Conservation (phyloP, 1,284 basidiomycete species). For the Sanghuangporus weigelae region DNA sequence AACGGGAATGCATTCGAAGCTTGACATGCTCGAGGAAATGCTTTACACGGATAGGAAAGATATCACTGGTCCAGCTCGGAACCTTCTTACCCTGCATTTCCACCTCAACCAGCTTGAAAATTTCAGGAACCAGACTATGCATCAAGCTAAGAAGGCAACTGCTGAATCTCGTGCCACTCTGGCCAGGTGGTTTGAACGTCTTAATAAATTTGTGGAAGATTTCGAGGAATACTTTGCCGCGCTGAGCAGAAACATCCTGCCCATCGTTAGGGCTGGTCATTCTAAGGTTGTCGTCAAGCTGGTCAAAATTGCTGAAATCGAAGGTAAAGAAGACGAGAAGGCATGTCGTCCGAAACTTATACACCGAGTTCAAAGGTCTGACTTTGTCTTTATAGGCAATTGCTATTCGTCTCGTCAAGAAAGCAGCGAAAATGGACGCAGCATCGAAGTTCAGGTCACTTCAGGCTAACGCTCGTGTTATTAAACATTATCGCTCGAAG, state of each 20-base stretch:
- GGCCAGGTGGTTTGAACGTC: slow-evolving; percentile 79
- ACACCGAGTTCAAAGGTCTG: not conserved
- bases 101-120: slow-evolving; percentile 86
- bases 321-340: slow-evolving; percentile 93
- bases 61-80: slow-evolving; percentile 79
- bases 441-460: slow-evolving; percentile 88
- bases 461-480: slow-evolving; percentile 88
- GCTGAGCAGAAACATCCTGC: slow-evolving; percentile 74
- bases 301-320: slow-evolving; percentile 91
- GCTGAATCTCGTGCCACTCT: slow-evolving; percentile 65
- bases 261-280: slow-evolving; percentile 77
- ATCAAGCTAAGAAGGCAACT: slow-evolving; percentile 86
- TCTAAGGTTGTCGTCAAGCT: slow-evolving; percentile 85
- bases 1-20: slow-evolving; percentile 81
- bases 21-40: slow-evolving; percentile 76
- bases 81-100: slow-evolving; percentile 88
- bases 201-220: slow-evolving; percentile 74
- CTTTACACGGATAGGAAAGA: slow-evolving; percentile 69
- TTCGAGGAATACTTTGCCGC: slow-evolving; percentile 89
- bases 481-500: slow-evolving; percentile 96
- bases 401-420: slow-evolving; percentile 91
- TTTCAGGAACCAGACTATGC: slow-evolving; percentile 92
- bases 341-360: slow-evolving; percentile 34
- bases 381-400: slow-evolving; percentile 56
- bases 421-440: slow-evolving; percentile 83